phyloP scores from a whole-genome alignment of 164 flowering plant species.

The Cinnamomum chago region DNA sequence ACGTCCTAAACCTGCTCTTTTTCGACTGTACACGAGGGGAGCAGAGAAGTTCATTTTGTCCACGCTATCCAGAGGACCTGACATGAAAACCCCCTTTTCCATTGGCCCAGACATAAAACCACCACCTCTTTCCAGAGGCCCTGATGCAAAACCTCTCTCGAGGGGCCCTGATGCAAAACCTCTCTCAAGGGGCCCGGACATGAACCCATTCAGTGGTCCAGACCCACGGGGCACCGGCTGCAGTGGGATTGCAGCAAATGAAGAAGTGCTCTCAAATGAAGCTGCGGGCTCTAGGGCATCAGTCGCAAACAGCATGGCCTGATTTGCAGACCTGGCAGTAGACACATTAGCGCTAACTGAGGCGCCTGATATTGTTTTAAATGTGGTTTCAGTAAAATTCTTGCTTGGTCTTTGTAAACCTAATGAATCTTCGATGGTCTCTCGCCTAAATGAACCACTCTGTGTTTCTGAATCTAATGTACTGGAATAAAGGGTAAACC shows the following conservation, averaged over 20 bases:
- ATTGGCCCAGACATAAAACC: slow-evolving; percentile 62
- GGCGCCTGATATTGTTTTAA: slow-evolving; percentile 64
- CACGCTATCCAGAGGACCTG: slow-evolving; percentile 50
- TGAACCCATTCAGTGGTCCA: slow-evolving; percentile 51
- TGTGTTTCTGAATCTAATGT: slow-evolving; percentile 54
- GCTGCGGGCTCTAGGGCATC: slow-evolving; percentile 55
- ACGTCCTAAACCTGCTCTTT: slow-evolving; percentile 40
- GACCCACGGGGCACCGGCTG: slow-evolving; percentile 63
- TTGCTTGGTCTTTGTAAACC: slow-evolving; percentile 32
- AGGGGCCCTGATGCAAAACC: slow-evolving; percentile 61
- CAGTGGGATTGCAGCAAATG: slow-evolving; percentile 58
- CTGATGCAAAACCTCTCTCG: slow-evolving; percentile 52
- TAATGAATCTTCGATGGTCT: slow-evolving; percentile 37
- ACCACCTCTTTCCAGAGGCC: slow-evolving; percentile 53
- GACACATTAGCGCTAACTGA: slow-evolving; percentile 70
- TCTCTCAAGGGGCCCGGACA: slow-evolving; percentile 66
- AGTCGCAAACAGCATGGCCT: slow-evolving; percentile 31
- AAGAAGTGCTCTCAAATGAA: slow-evolving; percentile 57
- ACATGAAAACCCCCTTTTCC: slow-evolving; percentile 47
- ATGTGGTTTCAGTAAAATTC: slow-evolving; percentile 46
- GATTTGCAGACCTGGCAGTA: slow-evolving; percentile 47
- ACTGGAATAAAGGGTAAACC: slow-evolving; percentile 61
- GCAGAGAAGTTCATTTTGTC: slow-evolving; percentile 60
- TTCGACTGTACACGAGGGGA: slow-evolving; percentile 42
- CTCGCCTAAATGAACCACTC: slow-evolving; percentile 55